Conservation (phyloP, 768 basidiomycete genomes). For the Psilocybe cubensis region DNA sequence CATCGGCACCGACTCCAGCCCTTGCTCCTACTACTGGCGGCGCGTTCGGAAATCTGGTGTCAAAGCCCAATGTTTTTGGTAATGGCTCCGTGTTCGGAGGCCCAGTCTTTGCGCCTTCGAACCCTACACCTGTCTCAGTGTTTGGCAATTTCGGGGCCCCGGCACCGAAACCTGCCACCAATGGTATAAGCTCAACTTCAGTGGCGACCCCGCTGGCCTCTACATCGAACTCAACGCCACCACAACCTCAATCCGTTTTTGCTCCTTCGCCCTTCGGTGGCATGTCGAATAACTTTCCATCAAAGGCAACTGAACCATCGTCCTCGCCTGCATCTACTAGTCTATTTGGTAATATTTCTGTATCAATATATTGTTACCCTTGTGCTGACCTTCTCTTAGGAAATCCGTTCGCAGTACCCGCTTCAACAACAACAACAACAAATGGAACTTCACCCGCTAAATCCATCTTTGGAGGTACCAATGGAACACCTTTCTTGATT, state of each 20-base stretch:
- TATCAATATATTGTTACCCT: neutral
- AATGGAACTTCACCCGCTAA: neutral
- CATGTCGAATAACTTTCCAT: neutral
- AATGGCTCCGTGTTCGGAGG: conserved; percentile 24
- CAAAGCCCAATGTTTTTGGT: conserved; percentile 43
- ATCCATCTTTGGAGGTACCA: conserved; percentile 12
- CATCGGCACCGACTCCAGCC: conserved; percentile 20
- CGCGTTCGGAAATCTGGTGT: conserved; percentile 43
- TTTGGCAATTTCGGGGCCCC: conserved; percentile 11
- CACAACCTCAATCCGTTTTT: neutral
- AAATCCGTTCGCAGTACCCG: neutral
- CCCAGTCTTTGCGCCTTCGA: conserved; percentile 21
- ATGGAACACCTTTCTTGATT: neutral
- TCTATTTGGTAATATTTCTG: neutral
- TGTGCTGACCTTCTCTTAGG: neutral
- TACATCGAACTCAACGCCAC: conserved; percentile 1
- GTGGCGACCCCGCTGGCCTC: conserved; percentile 1
- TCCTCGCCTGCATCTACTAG: neutral
- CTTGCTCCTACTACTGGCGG: conserved; percentile 26
- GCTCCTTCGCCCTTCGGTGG: neutral
- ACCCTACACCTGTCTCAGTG: conserved; percentile 18
- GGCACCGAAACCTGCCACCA: conserved; percentile 5
- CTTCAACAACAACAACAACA: conserved; percentile 8
- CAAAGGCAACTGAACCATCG: neutral
- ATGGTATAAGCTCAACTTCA: conserved; percentile 7